Evolutionary conservation across 2,329 filamentous ascomycete species (phyloP).

Genomic region (Stagonosporopsis chrysanthemi): DNA sequence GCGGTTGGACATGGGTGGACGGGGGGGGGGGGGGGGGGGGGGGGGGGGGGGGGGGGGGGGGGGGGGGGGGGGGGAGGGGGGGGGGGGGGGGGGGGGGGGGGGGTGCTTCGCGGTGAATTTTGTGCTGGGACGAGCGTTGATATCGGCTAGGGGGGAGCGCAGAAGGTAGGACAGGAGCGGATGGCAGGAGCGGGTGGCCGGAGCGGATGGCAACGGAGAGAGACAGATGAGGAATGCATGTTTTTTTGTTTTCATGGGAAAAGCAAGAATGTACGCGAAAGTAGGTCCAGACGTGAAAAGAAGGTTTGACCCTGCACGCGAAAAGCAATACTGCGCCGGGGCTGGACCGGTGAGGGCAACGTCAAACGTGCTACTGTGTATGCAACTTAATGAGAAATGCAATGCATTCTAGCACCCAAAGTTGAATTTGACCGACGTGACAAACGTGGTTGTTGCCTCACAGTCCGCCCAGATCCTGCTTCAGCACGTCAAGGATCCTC

Average conservation of each 20-base stretch:
- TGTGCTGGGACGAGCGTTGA: no score
- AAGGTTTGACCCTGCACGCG: not conserved
- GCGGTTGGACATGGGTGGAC: no score
- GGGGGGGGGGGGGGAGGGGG: no score
- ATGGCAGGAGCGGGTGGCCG: no score
- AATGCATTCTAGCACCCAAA: not conserved
- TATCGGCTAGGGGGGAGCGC: no score
- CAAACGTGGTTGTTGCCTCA: not conserved
- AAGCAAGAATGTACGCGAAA: no score
- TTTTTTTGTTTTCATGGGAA: not conserved
- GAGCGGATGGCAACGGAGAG: no score
- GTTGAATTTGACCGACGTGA: no score
- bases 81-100: no score
- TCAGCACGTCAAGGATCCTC: conserved; percentile 54
- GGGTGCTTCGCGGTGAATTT: not conserved
- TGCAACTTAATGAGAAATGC: not conserved
- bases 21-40: no score
- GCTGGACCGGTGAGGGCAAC: not conserved
- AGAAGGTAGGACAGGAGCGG: not conserved
- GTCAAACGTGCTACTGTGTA: not conserved
- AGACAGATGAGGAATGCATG: no score
- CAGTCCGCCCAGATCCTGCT: conserved; percentile 49
- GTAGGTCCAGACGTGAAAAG: not conserved
- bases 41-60: no score
- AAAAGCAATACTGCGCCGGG: not conserved